Evolutionary conservation across 2,329 filamentous ascomycete species (phyloP), one percentile per base, ranked within the genome.

Genomic region (Pseudogymnoascus sp.): DNA sequence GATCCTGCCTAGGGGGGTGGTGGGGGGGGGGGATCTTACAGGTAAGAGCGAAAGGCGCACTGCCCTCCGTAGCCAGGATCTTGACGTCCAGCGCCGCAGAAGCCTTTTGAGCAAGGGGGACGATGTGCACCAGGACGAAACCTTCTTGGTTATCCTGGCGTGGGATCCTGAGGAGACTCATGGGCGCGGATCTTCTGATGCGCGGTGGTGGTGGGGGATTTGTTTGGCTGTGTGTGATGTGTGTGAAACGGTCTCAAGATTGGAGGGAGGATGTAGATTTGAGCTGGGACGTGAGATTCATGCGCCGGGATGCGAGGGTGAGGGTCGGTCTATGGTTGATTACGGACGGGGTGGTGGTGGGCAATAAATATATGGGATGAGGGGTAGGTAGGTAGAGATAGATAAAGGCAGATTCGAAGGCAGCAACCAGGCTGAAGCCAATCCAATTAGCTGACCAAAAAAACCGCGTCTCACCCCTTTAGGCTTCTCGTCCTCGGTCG

Each of bases 51-150:
- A 86, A 90, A 5, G 85, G 81, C 58, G 79, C 80, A 62, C 83
- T 80, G 62, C 85, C 84, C 69, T 92, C 88, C 31, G 88, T 91
- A 35, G 83, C 88, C 35, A 88, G 79, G 31, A 92, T 74, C 71
- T 85, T 86, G 55, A 90, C 73, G 72, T 91, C 87, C 31, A 91
- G 76, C 1, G 81, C 79, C 63, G 78, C 79, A 37, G 77, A 9
- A 2, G n/a, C n/a, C n/a, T 55, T 55, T 75, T 38, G 77, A 78
- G 62, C 78, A 72, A 74, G 80, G 21, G 81, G 75, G 1, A 78
- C 77, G 63, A 86, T 81, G 68, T 89, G 81, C 16, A 89, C 71
- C 21, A 92, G 78, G 31, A 90, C 80, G 66, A 82, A 85, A 14
- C 78, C 74, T 55, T 78, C 76, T 52, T 80, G 66, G 21, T 65